phyloP scores from a whole-genome alignment of 2,329 filamentous ascomycete genomes.

The Fonsecaea monophora region DNA sequence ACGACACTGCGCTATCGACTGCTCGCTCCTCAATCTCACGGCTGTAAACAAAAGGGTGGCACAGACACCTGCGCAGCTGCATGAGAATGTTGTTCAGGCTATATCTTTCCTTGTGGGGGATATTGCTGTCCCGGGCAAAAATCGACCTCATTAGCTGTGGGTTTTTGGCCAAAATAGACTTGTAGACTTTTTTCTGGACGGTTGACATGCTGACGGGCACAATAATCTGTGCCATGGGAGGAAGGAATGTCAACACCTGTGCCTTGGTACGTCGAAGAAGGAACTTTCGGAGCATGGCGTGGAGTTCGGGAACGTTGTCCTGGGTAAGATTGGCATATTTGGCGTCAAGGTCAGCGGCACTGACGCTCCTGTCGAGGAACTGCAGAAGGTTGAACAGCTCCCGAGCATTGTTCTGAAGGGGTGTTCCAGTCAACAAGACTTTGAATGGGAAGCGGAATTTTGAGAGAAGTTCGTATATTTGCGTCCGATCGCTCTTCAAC shows the following conservation, averaged over 20 bases:
- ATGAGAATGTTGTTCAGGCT: constrained; percentile 93
- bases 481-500: constrained; percentile 88
- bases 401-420: constrained; percentile 81
- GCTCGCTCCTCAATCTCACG: constrained; percentile 84
- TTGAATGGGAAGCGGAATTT: constrained; percentile 81
- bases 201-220: constrained; percentile 94
- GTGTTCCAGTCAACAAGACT: constrained; percentile 84
- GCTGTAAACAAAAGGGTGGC: constrained; percentile 95
- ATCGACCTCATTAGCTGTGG: constrained; percentile 87
- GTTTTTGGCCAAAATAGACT: constrained; percentile 90
- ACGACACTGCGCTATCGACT: constrained; percentile 64
- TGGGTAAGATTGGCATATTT: constrained; percentile 79
- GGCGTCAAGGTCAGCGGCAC: constrained; percentile 76
- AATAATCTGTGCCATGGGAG: constrained; percentile 93
- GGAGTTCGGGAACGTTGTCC: constrained; percentile 80
- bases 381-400: constrained; percentile 97
- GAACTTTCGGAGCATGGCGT: constrained; percentile 78
- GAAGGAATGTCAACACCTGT: constrained; percentile 87
- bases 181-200: constrained; percentile 91
- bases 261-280: constrained; percentile 83
- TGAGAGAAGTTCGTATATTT: constrained; percentile 76
- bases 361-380: constrained; percentile 77
- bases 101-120: constrained; percentile 72
- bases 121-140: constrained; percentile 69
- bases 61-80: constrained; percentile 92